These are phyloP conservation scores for Trichoderma hamatum DNA, from an alignment of 2,329 filamentous ascomycete species.

Conservation along the genomic window DNA sequence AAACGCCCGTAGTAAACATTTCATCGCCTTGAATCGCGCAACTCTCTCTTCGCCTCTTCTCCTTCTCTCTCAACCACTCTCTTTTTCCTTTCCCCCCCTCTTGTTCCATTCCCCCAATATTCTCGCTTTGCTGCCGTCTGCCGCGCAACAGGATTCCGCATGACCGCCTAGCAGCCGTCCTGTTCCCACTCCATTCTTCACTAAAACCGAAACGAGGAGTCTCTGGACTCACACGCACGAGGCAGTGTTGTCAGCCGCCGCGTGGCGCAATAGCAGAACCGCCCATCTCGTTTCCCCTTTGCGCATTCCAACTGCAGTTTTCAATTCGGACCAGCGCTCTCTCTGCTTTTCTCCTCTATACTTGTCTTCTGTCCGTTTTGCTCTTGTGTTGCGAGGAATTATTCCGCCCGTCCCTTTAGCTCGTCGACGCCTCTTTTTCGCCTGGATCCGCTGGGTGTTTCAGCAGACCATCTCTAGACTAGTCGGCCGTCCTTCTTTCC, in stretches of 20 bases:
- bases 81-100: neutral
- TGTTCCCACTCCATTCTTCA: neutral
- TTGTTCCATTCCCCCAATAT: neutral
- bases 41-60: constrained; percentile 3
- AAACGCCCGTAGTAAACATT: neutral
- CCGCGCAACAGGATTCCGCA: constrained; percentile 5
- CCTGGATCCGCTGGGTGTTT: constrained; percentile 15
- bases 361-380: neutral
- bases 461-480: constrained; percentile 24
- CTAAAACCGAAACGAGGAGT: constrained; percentile 8
- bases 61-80: constrained; percentile 1
- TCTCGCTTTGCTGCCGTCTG: neutral
- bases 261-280: constrained; percentile 20
- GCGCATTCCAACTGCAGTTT: neutral
- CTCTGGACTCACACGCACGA: constrained; percentile 15
- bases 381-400: neutral
- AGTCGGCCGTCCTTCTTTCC: constrained; percentile 18
- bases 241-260: constrained; percentile 23
- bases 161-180: constrained; percentile 13
- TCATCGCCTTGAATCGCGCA: neutral
- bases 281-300: constrained; percentile 4
- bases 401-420: neutral
- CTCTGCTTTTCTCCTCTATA: neutral
- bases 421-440: neutral
- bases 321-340: neutral